phyloP scores from a whole-genome alignment of 78 protist species.

The Dictyostelium brefeldianum region DNA sequence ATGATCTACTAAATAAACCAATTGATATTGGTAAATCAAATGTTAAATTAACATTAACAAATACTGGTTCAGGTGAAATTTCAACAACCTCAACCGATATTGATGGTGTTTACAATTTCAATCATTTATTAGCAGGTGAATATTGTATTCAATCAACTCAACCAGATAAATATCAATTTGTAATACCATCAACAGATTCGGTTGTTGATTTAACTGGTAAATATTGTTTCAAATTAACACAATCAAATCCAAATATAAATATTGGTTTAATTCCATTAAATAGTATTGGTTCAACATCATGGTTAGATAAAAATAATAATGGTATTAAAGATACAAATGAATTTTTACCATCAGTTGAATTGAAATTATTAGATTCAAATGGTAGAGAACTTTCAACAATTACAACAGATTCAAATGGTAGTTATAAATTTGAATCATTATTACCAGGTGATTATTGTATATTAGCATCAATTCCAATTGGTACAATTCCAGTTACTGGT shows the following conservation, averaged over 20 bases:
- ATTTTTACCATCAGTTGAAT: neutral
- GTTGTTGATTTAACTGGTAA: slow-evolving; percentile 10
- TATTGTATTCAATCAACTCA: neutral
- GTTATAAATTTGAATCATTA: neutral
- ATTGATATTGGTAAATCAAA: neutral
- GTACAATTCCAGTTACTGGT: neutral
- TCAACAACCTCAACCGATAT: neutral
- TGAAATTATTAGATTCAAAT: neutral
- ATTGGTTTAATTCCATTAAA: neutral
- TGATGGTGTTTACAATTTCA: slow-evolving; percentile 5
- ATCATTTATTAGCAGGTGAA: slow-evolving; percentile 21
- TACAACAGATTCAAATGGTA: slow-evolving; percentile 15
- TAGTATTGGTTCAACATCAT: neutral
- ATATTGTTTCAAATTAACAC: neutral
- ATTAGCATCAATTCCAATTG: neutral
- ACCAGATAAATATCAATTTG: slow-evolving; percentile 3
- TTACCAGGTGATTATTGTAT: slow-evolving; percentile 2
- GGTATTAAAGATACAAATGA: neutral
- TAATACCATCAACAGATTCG: neutral
- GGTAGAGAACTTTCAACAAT: neutral
- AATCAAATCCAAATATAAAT: neutral
- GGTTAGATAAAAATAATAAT: neutral
- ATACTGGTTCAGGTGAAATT: neutral
- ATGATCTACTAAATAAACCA: neutral
- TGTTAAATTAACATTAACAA: neutral